These are phyloP conservation scores for Crucibulum laeve DNA, from an alignment of 768 basidiomycete species.

Conservation along the genomic window DNA sequence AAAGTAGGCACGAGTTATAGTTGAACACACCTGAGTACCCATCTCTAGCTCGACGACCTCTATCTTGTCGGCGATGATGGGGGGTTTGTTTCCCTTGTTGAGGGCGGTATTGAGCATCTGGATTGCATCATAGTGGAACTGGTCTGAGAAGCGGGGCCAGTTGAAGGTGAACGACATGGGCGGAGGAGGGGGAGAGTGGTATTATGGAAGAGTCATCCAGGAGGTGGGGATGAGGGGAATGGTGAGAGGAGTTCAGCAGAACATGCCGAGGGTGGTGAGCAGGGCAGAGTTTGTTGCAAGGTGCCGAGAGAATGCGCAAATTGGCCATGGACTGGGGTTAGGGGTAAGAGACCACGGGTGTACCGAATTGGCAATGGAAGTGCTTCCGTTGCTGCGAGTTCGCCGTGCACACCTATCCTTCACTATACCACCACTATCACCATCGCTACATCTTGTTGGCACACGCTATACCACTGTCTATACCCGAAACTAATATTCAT, in stretches of 20 bases:
- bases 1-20: constrained; percentile 2
- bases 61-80: constrained; percentile 95
- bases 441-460: too few relatives aligned
- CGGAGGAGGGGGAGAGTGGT: too few relatives aligned
- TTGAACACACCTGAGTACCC: constrained; percentile 81
- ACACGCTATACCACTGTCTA: too few relatives aligned
- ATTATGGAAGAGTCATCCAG: constrained; percentile 1
- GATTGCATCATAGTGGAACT: constrained; percentile 94
- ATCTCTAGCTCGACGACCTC: constrained; percentile 99
- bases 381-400: too few relatives aligned
- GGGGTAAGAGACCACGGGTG: constrained; percentile 2
- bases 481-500: too few relatives aligned
- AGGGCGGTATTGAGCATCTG: constrained; percentile 96
- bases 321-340: constrained; percentile 14
- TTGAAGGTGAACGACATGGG: constrained; percentile 87
- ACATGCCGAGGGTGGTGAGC: constrained; percentile 5
- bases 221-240: background rate
- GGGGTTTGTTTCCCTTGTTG: constrained; percentile 96
- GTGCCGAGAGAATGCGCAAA: constrained; percentile 5
- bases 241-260: constrained; percentile 8
- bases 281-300: background rate
- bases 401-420: too few relatives aligned
- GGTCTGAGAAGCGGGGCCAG: constrained; percentile 96
- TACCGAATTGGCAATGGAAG: too few relatives aligned
- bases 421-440: too few relatives aligned